Evolutionary conservation across 106 monocot species (phyloP).

Genomic region (Xerophyta viscosa): DNA sequence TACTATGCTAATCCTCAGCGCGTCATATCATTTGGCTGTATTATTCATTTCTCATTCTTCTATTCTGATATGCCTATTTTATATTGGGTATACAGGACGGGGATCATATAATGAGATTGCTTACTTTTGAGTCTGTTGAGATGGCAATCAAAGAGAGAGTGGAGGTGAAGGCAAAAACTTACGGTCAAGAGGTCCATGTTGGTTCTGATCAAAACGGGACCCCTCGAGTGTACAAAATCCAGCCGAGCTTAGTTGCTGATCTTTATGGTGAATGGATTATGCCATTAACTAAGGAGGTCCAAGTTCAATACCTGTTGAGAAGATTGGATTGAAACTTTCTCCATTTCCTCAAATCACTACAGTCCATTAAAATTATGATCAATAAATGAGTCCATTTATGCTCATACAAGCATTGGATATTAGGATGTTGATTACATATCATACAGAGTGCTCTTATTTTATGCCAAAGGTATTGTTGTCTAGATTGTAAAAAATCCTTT

Average conservation of each 20-base stretch:
- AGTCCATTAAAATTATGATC: no score
- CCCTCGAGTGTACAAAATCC: slow-evolving; percentile 58
- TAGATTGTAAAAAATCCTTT: no score
- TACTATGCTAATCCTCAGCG: slow-evolving; percentile 8
- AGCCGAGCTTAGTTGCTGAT: slow-evolving; percentile 56
- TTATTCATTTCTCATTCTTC: no score
- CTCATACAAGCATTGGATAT: no score
- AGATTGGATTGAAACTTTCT: slow-evolving; percentile 56
- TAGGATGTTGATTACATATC: no score
- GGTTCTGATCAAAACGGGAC: slow-evolving; percentile 12
- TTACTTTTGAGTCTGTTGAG: slow-evolving; percentile 82
- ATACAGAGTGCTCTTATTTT: not conserved
- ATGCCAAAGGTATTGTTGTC: no score
- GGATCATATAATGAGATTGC: slow-evolving; percentile 52
- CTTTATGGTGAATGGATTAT: slow-evolving; percentile 86
- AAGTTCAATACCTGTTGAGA: slow-evolving; percentile 70
- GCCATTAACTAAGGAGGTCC: slow-evolving; percentile 91
- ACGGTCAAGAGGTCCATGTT: slow-evolving; percentile 58
- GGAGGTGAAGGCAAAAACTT: slow-evolving; percentile 53
- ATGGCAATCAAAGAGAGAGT: slow-evolving; percentile 55
- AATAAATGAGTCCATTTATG: no score
- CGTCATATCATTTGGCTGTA: no score
- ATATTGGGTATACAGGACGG: slow-evolving; percentile 28
- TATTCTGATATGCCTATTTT: slow-evolving; percentile 3
- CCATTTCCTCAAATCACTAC: no score